Conservation (phyloP, 2,329 filamentous ascomycete species). For the Colletotrichum costaricense region DNA sequence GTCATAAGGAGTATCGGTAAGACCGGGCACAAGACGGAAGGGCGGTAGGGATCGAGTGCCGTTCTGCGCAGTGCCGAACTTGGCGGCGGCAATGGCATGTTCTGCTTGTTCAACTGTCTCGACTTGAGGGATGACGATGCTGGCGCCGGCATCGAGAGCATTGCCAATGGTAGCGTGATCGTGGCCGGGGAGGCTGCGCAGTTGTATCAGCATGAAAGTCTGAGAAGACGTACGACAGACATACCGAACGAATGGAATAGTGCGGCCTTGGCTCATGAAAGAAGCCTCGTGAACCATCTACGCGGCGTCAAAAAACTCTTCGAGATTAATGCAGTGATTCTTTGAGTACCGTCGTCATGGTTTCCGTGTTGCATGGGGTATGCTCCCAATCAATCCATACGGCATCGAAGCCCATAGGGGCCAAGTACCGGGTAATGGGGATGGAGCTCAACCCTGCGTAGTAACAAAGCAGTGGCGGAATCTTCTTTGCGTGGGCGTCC, state of each 20-base stretch:
- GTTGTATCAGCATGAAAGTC: too few relatives aligned
- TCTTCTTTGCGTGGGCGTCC: conserved; percentile 58
- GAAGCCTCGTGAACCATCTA: conserved; percentile 58
- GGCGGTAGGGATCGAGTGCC: conserved; percentile 59
- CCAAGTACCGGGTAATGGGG: conserved; percentile 52
- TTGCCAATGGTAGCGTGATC: conserved; percentile 59
- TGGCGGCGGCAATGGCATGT: conserved; percentile 54
- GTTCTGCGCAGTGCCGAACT: conserved; percentile 52
- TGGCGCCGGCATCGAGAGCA: conserved; percentile 59
- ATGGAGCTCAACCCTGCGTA: conserved; percentile 54
- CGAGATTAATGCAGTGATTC: fast-evolving
- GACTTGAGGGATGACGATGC: conserved; percentile 58
- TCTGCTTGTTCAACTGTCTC: conserved; percentile 59
- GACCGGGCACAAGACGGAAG: conserved; percentile 50
- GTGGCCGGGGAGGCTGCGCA: conserved; percentile 51
- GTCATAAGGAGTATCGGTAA: conserved; percentile 51
- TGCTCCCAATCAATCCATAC: conserved; percentile 63
- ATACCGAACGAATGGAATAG: conserved; percentile 55
- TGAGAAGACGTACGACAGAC: background rate
- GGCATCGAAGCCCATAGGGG: conserved; percentile 55
- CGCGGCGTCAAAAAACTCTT: conserved; percentile 13
- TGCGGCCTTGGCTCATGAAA: conserved; percentile 57
- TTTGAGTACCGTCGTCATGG: conserved; percentile 52
- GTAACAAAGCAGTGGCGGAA: conserved; percentile 54
- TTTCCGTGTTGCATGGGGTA: conserved; percentile 56